Evolutionary conservation across 2,329 filamentous ascomycete species (phyloP).

Genomic region (Hypoxylon sp.): DNA sequence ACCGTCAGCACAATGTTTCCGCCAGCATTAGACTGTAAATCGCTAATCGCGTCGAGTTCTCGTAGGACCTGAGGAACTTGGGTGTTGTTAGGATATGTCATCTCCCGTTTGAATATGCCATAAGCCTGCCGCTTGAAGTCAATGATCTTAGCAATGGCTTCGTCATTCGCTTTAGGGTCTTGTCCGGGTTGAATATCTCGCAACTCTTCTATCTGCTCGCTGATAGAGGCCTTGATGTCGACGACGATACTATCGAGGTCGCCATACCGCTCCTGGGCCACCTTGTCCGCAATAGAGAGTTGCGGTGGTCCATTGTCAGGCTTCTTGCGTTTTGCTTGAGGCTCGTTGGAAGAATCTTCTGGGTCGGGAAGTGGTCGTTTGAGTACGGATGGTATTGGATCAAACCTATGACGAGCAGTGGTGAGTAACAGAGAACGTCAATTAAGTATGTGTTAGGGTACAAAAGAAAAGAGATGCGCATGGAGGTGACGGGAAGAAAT

Average conservation of each 20-base stretch:
- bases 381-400: slow-evolving; percentile 69
- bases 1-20: slow-evolving; percentile 79
- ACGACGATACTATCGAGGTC: slow-evolving; percentile 76
- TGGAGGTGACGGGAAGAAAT: slow-evolving; percentile 10
- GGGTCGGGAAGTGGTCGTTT: slow-evolving; percentile 66
- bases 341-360: slow-evolving; percentile 63
- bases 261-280: slow-evolving; percentile 66
- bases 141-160: slow-evolving; percentile 62
- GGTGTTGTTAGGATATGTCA: slow-evolving; percentile 63
- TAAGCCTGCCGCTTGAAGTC: slow-evolving; percentile 75
- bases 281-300: slow-evolving; percentile 69
- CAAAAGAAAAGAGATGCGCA: background rate
- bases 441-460: slow-evolving; percentile 46
- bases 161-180: slow-evolving; percentile 52
- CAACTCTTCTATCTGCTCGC: slow-evolving; percentile 65
- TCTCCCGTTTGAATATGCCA: slow-evolving; percentile 74
- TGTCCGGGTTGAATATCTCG: slow-evolving; percentile 44
- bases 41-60: slow-evolving; percentile 59
- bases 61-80: slow-evolving; percentile 56
- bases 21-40: slow-evolving; percentile 58
- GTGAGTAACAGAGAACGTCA: slow-evolving; percentile 43
- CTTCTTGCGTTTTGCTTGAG: slow-evolving; percentile 73
- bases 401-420: slow-evolving; percentile 61
- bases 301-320: slow-evolving; percentile 61
- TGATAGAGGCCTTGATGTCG: slow-evolving; percentile 67